These are phyloP conservation scores for Citrus cavaleriei DNA, from an alignment of 345 rosid species.

Conservation along the genomic window DNA sequence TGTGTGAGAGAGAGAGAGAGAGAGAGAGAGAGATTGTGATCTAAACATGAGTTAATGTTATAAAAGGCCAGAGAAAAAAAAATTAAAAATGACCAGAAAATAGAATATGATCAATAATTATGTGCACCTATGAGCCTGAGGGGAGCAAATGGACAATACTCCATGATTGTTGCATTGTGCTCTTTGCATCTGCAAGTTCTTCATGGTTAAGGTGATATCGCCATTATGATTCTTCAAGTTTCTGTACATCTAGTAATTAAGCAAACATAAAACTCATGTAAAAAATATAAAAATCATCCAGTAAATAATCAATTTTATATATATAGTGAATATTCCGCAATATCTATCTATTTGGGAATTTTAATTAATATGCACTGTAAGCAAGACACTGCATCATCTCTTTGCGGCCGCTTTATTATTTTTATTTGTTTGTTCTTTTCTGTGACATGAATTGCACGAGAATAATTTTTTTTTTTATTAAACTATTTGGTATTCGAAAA, in stretches of 20 bases:
- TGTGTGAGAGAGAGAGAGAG: too few relatives aligned
- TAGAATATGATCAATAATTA: too few relatives aligned
- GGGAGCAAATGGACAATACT: constrained; percentile 1
- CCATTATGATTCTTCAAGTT: background rate
- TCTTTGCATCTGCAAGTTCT: constrained; percentile 4
- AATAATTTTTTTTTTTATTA: too few relatives aligned
- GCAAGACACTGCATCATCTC: background rate
- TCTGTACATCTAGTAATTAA: constrained; percentile 19
- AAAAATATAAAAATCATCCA: background rate
- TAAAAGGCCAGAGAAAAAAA: too few relatives aligned
- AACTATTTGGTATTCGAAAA: too few relatives aligned
- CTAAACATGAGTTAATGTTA: too few relatives aligned
- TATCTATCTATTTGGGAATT: too few relatives aligned
- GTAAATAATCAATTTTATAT: too few relatives aligned
- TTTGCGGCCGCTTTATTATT: background rate
- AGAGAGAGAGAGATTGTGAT: too few relatives aligned
- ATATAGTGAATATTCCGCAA: background rate
- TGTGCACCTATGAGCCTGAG: constrained; percentile 9
- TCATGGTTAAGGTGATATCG: background rate
- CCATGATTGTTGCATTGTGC: background rate
- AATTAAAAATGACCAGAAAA: background rate
- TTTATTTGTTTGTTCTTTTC: too few relatives aligned
- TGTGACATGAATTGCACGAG: background rate
- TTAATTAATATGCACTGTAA: background rate
- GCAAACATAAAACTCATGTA: background rate